A percentile compares a stretch with the other conserved stretches of the same genome.
phyloP scores from a whole-genome alignment of 352 stramenopile genomes.

The Phytophthora pluvialis region DNA sequence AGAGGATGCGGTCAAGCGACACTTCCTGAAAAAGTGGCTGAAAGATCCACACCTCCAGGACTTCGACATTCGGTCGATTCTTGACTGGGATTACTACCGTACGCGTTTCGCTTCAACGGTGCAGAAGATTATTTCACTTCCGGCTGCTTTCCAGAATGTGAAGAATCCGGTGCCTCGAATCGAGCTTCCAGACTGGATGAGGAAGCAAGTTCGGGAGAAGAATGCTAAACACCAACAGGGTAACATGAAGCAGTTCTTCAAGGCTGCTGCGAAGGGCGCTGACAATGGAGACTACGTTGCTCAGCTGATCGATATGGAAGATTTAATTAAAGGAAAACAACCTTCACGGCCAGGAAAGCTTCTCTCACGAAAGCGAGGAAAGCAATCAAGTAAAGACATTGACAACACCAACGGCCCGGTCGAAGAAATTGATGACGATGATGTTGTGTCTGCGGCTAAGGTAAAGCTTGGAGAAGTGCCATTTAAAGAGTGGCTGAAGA shows the following conservation, averaged over 20 bases:
- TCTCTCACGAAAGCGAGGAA: slow-evolving; percentile 19
- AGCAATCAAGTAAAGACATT: slow-evolving; percentile 21
- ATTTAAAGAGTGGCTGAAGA: slow-evolving; percentile 65
- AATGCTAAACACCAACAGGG: slow-evolving; percentile 79
- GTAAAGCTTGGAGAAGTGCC: slow-evolving; percentile 68
- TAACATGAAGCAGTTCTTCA: slow-evolving; percentile 93
- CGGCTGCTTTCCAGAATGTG: slow-evolving; percentile 97
- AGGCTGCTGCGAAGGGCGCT: slow-evolving; percentile 33
- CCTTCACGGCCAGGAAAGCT: slow-evolving; percentile 16
- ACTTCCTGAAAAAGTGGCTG: slow-evolving; percentile 99
- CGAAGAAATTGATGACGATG: slow-evolving; percentile 39
- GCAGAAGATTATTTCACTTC: slow-evolving; percentile 99
- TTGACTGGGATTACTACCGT: slow-evolving; percentile 99
- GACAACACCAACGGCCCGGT: slow-evolving; percentile 20
- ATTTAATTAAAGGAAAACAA: slow-evolving; percentile 47
- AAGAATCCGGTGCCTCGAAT: slow-evolving; percentile 97
- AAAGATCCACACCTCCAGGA: slow-evolving; percentile 92
- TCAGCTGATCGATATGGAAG: slow-evolving; percentile 76
- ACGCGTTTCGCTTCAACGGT: slow-evolving; percentile 89
- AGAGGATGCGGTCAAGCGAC: slow-evolving; percentile 93
- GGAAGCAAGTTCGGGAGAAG: slow-evolving; percentile 92
- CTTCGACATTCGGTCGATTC: slow-evolving; percentile 93
- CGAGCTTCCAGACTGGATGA: slow-evolving; percentile 96
- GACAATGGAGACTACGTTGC: slow-evolving; percentile 56
- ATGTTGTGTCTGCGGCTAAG: slow-evolving; percentile 19